A percentile compares a stretch with the other conserved stretches of the same genome.
These are phyloP conservation scores for Phaeosphaeria sp. DNA, from an alignment of 2,329 filamentous ascomycete genomes.

Conservation along the genomic window DNA sequence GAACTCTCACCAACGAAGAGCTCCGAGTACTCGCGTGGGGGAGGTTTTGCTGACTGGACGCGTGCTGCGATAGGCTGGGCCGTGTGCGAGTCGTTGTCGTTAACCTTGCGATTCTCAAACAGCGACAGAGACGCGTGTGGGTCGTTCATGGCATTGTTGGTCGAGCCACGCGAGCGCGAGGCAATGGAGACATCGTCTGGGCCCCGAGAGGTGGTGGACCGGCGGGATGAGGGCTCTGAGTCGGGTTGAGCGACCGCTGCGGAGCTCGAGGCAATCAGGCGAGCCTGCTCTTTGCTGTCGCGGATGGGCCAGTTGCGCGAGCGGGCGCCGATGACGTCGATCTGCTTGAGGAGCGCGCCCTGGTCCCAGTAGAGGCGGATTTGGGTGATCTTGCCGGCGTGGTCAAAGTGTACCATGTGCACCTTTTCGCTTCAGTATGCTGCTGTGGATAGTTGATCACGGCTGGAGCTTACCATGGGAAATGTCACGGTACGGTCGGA, in stretches of 20 bases:
- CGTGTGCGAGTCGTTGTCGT: slow-evolving; percentile 56
- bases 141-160: slow-evolving; percentile 50
- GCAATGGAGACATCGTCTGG: slow-evolving; percentile 39
- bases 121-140: slow-evolving; percentile 73
- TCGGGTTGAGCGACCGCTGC: slow-evolving; percentile 43
- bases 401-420: slow-evolving; percentile 87
- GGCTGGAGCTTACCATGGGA: slow-evolving; percentile 69
- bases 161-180: slow-evolving; percentile 49
- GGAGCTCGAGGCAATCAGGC: slow-evolving; percentile 71
- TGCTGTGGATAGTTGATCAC: background rate
- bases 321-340: slow-evolving; percentile 89
- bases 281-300: slow-evolving; percentile 83
- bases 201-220: slow-evolving; percentile 41
- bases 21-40: slow-evolving; percentile 71
- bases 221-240: slow-evolving; percentile 39
- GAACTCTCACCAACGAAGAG: slow-evolving; percentile 66
- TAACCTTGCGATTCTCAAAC: slow-evolving; percentile 72
- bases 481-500: slow-evolving; percentile 80
- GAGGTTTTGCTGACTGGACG: slow-evolving; percentile 71
- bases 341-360: slow-evolving; percentile 86
- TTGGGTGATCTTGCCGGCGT: slow-evolving; percentile 77
- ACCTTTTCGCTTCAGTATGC: slow-evolving; percentile 33
- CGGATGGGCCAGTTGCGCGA: slow-evolving; percentile 95
- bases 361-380: slow-evolving; percentile 97
- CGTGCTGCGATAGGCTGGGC: slow-evolving; percentile 65